Evolutionary conservation across 345 rosid genomes (phyloP).

Genomic region (Eucalyptus leucophloia): DNA sequence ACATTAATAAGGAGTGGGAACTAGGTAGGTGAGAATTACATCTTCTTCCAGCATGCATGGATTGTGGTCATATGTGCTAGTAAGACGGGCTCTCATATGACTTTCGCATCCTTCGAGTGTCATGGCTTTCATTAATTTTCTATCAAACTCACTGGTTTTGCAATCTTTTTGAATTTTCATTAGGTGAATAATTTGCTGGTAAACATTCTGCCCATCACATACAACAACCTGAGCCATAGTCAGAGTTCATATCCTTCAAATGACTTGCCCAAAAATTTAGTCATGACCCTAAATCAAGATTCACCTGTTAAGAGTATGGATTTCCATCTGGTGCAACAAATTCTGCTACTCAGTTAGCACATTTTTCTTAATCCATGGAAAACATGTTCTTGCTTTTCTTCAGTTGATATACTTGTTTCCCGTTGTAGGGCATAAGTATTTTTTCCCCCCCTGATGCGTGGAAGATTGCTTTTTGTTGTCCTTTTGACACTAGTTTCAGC

Average conservation of each 20-base stretch:
- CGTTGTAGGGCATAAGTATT: neutral
- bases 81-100: neutral
- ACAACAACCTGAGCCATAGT: slow-evolving; percentile 47
- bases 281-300: slow-evolving; percentile 55
- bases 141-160: neutral
- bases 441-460: neutral
- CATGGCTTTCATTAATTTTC: neutral
- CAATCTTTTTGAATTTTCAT: neutral
- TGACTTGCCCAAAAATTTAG: slow-evolving; percentile 64
- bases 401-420: neutral
- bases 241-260: slow-evolving; percentile 42
- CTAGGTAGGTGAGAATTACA: neutral
- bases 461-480: neutral
- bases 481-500: neutral
- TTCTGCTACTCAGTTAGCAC: slow-evolving; percentile 51
- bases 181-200: slow-evolving; percentile 62
- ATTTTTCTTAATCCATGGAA: neutral
- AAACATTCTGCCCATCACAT: slow-evolving; percentile 48
- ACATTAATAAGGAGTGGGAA: neutral
- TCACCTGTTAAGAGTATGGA: slow-evolving; percentile 80
- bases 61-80: neutral
- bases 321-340: slow-evolving; percentile 71
- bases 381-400: neutral
- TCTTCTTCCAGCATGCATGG: neutral
- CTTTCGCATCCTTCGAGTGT: neutral